Conservation (phyloP, 2,329 filamentous ascomycete genomes). For the Annulohypoxylon truncatum region DNA sequence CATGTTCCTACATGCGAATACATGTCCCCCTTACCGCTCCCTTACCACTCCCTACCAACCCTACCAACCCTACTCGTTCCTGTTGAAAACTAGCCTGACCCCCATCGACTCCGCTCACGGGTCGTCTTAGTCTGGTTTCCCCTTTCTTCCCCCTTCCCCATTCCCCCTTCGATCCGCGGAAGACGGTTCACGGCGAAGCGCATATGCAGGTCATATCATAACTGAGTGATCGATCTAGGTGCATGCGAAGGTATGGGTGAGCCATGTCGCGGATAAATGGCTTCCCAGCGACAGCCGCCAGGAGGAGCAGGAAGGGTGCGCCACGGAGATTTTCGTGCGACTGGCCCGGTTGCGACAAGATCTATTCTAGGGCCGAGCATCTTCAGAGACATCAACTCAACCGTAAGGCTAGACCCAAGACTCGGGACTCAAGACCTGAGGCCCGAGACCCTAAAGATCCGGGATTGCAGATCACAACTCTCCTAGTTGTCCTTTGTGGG, state of each 20-base stretch:
- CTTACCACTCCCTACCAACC: neutral
- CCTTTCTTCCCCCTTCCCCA: no score
- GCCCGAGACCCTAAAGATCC: neutral
- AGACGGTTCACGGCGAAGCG: conserved; percentile 32
- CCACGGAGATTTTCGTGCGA: conserved; percentile 70
- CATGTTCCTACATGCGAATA: neutral
- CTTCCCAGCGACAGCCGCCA: conserved; percentile 54
- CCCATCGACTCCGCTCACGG: conserved; percentile 43
- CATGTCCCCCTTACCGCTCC: neutral
- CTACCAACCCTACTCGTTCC: conserved; percentile 9
- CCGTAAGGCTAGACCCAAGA: conserved; percentile 61
- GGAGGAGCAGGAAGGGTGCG: conserved; percentile 60
- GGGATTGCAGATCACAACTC: neutral
- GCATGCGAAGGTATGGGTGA: conserved; percentile 31
- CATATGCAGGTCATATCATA: conserved; percentile 42
- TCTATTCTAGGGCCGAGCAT: conserved; percentile 84
- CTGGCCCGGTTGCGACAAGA: conserved; percentile 79
- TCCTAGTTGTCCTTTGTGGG: conserved; percentile 23
- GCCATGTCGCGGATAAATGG: conserved; percentile 47
- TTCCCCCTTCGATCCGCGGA: conserved; percentile 26
- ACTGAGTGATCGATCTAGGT: conserved; percentile 19
- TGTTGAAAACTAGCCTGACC: conserved; percentile 42
- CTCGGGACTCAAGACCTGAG: neutral
- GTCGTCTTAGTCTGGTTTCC: conserved; percentile 31
- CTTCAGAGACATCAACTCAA: conserved; percentile 85